Conservation (phyloP, 1,284 basidiomycete genomes). For the Cyathus olla region DNA sequence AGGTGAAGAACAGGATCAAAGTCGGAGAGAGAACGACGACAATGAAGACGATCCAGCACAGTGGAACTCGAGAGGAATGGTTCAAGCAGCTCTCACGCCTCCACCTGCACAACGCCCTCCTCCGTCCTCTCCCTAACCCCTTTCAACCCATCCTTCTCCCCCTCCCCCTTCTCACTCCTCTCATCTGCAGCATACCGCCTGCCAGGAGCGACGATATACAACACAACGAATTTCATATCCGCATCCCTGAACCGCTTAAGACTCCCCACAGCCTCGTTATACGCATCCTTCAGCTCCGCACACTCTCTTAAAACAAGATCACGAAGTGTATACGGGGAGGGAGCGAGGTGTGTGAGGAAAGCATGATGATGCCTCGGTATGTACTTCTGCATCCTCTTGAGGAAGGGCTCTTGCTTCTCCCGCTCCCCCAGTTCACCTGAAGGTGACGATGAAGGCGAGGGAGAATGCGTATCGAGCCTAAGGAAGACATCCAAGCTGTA, state of each 20-base stretch:
- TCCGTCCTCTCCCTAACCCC: too few relatives aligned
- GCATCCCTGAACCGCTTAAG: constrained; percentile 88
- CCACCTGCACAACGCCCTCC: too few relatives aligned
- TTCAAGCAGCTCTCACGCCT: constrained; percentile 10
- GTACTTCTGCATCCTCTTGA: constrained; percentile 88
- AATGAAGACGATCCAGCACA: too few relatives aligned
- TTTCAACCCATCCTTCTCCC: too few relatives aligned
- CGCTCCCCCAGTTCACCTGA: too few relatives aligned
- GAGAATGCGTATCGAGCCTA: constrained; percentile 83
- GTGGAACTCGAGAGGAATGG: constrained; percentile 2
- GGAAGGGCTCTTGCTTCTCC: constrained; percentile 66
- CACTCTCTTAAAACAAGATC: constrained; percentile 55
- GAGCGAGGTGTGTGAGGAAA: constrained; percentile 87
- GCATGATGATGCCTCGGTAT: constrained; percentile 94
- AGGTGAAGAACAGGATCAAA: too few relatives aligned
- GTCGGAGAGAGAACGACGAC: too few relatives aligned
- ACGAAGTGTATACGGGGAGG: constrained; percentile 69
- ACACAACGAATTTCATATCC: constrained; percentile 88
- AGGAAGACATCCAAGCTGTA: constrained; percentile 95
- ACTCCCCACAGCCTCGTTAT: constrained; percentile 79
- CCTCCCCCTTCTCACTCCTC: too few relatives aligned
- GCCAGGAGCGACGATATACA: constrained; percentile 87
- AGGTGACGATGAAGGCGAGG: constrained; percentile 49
- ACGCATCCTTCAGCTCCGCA: constrained; percentile 64
- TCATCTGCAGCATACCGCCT: constrained; percentile 41